Evolutionary conservation across 2,329 filamentous ascomycete genomes (phyloP).

Genomic region (Colletotrichum chrysophilum): DNA sequence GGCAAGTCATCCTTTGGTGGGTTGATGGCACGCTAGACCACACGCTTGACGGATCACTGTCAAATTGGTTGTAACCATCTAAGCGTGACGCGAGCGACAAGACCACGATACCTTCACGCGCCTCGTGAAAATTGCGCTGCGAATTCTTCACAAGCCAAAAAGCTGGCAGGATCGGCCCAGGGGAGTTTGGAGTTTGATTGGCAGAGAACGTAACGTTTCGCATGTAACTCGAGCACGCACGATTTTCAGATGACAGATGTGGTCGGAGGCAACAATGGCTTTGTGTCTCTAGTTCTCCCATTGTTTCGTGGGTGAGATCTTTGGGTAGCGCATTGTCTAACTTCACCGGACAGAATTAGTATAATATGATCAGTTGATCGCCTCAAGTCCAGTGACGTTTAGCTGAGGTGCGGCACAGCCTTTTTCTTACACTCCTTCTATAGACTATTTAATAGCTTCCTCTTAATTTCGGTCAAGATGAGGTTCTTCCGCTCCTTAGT

Average conservation of each 20-base stretch:
- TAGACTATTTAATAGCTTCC: background rate
- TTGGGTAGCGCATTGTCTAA: background rate
- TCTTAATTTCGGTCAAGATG: background rate
- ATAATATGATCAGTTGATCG: constrained; percentile 17
- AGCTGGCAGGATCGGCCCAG: background rate
- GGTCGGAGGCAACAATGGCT: background rate
- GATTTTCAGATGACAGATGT: background rate
- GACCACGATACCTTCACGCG: background rate
- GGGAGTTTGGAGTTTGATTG: background rate
- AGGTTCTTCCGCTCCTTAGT: background rate
- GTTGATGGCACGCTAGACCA: background rate
- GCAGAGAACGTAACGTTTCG: background rate
- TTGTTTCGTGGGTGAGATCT: background rate
- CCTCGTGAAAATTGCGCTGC: background rate
- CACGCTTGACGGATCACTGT: background rate
- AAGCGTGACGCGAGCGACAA: background rate
- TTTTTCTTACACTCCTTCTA: background rate
- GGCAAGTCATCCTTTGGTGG: background rate
- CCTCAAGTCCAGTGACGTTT: background rate
- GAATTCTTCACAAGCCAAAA: background rate
- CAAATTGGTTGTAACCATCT: background rate
- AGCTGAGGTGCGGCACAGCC: background rate
- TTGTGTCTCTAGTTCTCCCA: background rate
- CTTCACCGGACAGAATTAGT: background rate
- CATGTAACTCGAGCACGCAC: background rate